Evolutionary conservation across 441 rosid genomes (phyloP).

Genomic region (Bruguiera hainesii): DNA sequence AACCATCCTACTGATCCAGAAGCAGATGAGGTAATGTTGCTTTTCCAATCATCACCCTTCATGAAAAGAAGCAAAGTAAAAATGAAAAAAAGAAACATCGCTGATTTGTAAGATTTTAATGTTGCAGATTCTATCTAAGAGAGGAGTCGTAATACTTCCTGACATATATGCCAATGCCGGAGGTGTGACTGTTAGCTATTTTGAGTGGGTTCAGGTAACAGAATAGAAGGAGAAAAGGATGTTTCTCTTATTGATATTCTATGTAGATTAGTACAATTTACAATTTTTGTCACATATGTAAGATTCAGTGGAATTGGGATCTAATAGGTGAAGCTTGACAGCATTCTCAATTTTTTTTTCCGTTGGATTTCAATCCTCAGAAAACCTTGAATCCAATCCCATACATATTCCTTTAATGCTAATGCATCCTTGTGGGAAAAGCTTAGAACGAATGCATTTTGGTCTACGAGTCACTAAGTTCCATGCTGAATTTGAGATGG

Average conservation of each 20-base stretch:
- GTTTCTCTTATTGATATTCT: neutral
- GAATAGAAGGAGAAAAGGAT: neutral
- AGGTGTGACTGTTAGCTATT: conserved; percentile 94
- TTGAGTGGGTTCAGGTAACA: conserved; percentile 95
- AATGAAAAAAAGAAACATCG: neutral
- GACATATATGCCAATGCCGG: conserved; percentile 95
- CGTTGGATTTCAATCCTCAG: neutral
- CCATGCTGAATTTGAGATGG: no score
- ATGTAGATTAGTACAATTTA: neutral
- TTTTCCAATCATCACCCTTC: neutral
- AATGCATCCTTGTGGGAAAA: neutral
- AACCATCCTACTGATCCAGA: conserved; percentile 97
- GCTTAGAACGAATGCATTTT: neutral
- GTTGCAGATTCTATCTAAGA: conserved; percentile 79
- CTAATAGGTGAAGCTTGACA: neutral
- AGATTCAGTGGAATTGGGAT: neutral
- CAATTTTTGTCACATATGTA: neutral
- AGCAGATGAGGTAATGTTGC: conserved; percentile 70
- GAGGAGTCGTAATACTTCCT: conserved; percentile 83
- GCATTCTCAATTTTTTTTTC: neutral
- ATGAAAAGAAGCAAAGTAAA: neutral
- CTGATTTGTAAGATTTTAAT: neutral
- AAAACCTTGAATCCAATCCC: neutral
- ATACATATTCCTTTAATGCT: neutral
- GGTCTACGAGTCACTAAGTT: neutral